Conservation (phyloP, 2,329 filamentous ascomycete genomes). For the Alternaria viburni region DNA sequence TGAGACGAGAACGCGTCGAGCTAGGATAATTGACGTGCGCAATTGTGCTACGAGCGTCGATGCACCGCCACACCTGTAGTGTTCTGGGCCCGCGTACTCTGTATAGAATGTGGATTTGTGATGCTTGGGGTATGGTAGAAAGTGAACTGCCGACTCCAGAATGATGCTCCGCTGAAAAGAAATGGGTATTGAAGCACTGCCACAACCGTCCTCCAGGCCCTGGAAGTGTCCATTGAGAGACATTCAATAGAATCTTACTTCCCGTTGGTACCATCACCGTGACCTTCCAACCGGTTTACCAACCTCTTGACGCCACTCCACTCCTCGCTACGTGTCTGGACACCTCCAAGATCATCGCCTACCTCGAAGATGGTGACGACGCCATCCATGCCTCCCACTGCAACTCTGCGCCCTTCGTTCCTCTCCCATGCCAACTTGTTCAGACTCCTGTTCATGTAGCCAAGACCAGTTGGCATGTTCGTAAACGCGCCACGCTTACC, state of each 20-base stretch:
- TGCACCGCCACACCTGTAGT: slow-evolving; percentile 1
- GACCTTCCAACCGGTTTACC: slow-evolving; percentile 72
- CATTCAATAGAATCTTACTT: slow-evolving; percentile 16
- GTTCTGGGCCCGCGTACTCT: neutral
- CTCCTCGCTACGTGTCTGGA: slow-evolving; percentile 85
- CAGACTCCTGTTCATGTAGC: slow-evolving; percentile 80
- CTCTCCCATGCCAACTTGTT: slow-evolving; percentile 96
- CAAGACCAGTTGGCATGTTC: slow-evolving; percentile 50
- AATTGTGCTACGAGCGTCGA: neutral
- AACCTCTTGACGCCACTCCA: slow-evolving; percentile 94
- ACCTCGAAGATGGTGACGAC: slow-evolving; percentile 94
- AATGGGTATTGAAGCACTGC: slow-evolving; percentile 1
- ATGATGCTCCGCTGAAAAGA: slow-evolving; percentile 2
- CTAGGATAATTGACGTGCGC: neutral
- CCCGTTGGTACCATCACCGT: slow-evolving; percentile 33
- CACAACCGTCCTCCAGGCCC: neutral
- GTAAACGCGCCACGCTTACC: slow-evolving; percentile 43
- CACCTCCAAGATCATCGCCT: slow-evolving; percentile 78
- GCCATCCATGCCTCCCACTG: slow-evolving; percentile 90
- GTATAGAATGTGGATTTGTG: neutral
- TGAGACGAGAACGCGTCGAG: neutral
- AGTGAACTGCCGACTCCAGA: slow-evolving; percentile 1
- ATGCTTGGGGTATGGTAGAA: neutral
- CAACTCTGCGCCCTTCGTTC: slow-evolving; percentile 83
- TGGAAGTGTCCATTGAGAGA: neutral